Conservation (phyloP, 148 eudicot species). For the Vaccinium myrtillus region DNA sequence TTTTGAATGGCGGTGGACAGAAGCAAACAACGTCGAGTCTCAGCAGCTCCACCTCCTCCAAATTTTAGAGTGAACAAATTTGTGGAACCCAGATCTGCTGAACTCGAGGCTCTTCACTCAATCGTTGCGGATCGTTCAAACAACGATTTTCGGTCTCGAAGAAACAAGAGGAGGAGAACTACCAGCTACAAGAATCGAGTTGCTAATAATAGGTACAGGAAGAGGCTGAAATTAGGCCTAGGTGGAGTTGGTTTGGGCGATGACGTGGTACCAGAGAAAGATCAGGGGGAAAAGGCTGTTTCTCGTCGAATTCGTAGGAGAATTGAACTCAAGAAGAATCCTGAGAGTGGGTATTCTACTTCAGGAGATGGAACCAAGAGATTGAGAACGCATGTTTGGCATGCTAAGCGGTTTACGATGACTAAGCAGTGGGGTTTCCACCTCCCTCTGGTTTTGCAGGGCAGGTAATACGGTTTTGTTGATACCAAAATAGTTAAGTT, state of each 20-base stretch:
- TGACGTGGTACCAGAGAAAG: slow-evolving; percentile 7
- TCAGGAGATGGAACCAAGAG: slow-evolving; percentile 81
- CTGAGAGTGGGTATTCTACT: slow-evolving; percentile 46
- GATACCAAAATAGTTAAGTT: background rate
- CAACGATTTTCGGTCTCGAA: slow-evolving; percentile 59
- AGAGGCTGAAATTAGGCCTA: slow-evolving; percentile 20
- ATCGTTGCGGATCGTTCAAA: slow-evolving; percentile 51
- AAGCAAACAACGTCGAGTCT: slow-evolving; percentile 26
- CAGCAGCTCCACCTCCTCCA: slow-evolving; percentile 44
- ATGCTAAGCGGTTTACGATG: slow-evolving; percentile 84
- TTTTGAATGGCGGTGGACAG: slow-evolving; percentile 29
- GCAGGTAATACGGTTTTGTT: slow-evolving; percentile 46
- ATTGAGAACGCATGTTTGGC: slow-evolving; percentile 84
- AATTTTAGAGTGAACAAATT: slow-evolving; percentile 53
- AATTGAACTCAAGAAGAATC: slow-evolving; percentile 61
- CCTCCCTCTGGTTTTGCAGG: slow-evolving; percentile 74
- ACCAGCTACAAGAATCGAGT: slow-evolving; percentile 53
- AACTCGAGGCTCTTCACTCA: slow-evolving; percentile 69
- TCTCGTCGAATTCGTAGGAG: slow-evolving; percentile 65
- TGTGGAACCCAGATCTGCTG: slow-evolving; percentile 67
- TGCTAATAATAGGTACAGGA: slow-evolving; percentile 23
- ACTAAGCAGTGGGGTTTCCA: slow-evolving; percentile 73
- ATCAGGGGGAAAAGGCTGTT: slow-evolving; percentile 26
- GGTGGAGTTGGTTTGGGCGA: slow-evolving; percentile 13
- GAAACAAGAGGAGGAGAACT: slow-evolving; percentile 81